Conservation (phyloP, 2,329 filamentous ascomycete species). For the Exophiala calicioides region DNA sequence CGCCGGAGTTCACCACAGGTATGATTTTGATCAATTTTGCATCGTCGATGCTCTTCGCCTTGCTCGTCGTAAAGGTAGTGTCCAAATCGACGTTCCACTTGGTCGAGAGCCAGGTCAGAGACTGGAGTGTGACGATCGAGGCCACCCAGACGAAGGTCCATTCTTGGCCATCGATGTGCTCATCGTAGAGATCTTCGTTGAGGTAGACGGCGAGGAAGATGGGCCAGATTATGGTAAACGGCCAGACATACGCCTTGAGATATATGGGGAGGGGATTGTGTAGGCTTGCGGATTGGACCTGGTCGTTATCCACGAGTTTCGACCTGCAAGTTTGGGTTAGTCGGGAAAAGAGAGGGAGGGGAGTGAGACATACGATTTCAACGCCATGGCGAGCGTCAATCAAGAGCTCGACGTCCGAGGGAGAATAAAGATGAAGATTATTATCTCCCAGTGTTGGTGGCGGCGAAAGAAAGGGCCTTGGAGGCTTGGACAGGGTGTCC, state of each 20-base stretch:
- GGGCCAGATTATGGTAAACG: constrained; percentile 89
- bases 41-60: constrained; percentile 67
- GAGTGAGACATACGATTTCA: constrained; percentile 17
- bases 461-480: constrained; percentile 10
- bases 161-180: constrained; percentile 88
- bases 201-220: constrained; percentile 87
- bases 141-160: constrained; percentile 97
- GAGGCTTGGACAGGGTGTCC: constrained; percentile 27
- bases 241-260: constrained; percentile 88
- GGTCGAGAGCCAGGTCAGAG: constrained; percentile 89
- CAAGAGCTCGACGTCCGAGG: constrained; percentile 29
- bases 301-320: constrained; percentile 79
- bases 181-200: constrained; percentile 78
- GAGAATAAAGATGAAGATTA: constrained; percentile 5
- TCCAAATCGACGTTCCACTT: constrained; percentile 94
- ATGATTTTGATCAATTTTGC: constrained; percentile 91
- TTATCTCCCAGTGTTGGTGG: constrained; percentile 13
- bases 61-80: constrained; percentile 76
- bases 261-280: constrained; percentile 80
- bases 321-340: constrained; percentile 18
- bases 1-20: constrained; percentile 83
- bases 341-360: neutral
- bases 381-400: constrained; percentile 33
- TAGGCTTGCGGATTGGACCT: constrained; percentile 85
- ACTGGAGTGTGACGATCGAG: constrained; percentile 82